Evolutionary conservation across 1,284 basidiomycete genomes (phyloP).

Genomic region (Melampsora americana): DNA sequence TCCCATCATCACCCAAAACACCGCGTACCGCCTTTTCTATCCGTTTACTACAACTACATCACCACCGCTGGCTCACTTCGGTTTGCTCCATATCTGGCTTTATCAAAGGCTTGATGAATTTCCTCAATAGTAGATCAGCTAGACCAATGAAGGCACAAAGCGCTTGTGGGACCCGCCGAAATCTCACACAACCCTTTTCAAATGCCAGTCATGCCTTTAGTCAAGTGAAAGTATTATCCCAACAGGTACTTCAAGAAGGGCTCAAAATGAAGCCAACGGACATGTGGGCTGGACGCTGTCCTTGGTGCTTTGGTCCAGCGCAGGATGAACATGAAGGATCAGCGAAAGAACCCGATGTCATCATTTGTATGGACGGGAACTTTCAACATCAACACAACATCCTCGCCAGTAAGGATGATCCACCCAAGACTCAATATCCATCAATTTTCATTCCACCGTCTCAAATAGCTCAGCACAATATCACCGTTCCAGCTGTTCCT

Average conservation of each 20-base stretch:
- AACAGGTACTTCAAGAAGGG: neutral
- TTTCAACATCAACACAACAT: conserved; percentile 15
- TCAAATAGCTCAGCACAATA: neutral
- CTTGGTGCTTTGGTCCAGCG: conserved; percentile 1
- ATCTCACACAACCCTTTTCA: neutral
- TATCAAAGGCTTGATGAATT: neutral
- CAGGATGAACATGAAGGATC: neutral
- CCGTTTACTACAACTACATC: no score
- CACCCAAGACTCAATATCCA: neutral
- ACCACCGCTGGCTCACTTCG: neutral
- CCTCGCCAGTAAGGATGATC: conserved; percentile 1
- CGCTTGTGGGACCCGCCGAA: neutral
- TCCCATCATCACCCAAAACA: neutral
- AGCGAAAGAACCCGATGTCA: neutral
- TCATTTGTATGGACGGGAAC: conserved; percentile 4
- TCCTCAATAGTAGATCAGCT: neutral
- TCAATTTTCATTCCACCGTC: neutral
- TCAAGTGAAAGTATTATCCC: neutral
- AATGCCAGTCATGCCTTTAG: neutral
- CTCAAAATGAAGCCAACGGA: neutral
- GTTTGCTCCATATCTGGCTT: neutral
- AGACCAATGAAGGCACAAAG: neutral
- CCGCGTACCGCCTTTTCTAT: neutral
- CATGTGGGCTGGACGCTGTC: neutral
- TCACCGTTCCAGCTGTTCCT: neutral